Evolutionary conservation across 768 basidiomycete genomes (phyloP), one percentile per base, ranked within the genome.

Genomic region (Suillus cothurnatus): DNA sequence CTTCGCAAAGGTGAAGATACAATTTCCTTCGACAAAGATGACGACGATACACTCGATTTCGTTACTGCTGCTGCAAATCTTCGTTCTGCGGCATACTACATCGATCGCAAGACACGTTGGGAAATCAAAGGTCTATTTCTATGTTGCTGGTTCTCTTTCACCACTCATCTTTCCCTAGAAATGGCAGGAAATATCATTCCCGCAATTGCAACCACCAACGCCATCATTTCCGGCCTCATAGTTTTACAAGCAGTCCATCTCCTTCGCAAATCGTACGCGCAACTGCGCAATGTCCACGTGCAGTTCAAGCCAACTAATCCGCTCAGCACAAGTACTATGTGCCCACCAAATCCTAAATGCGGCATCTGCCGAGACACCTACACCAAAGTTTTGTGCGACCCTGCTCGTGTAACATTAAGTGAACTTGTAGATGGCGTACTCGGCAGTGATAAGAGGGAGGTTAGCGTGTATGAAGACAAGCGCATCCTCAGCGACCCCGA

Each of bases 111-210:
- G 81, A 98, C 94, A 1, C 86, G 95, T 19, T 99, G 97, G 93
- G 91, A 98, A 74, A 89, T 99, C 59, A 99, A 99, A 86, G 95
- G 95, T 93, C 61, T 50, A 77, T 56, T 57, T 28, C 39, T 6
- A 28, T 59, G 3, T n/a, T 21, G 28, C 56, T 56, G 6, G 41
- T 49, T 43, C 17, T 23, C 23, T 1, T 3, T 45, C 11, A 2
- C 3, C 5, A 34, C 23, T 45, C 36, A n/a, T 34, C 43, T 17
- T 34, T 19, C 4, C 47, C 6, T n/a, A 97, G 96, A 98, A 78
- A 99, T 98, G 94, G 97, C 97, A 0, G 97, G 97, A 12, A 99
- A 99, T 77, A 99, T 99, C 71, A 99, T 99, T 68, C 97, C 97
- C 7, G 97, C 97, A 1, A 99, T 99, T 71, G 97, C 97, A 6